Evolutionary conservation across 1,139 yeast species (phyloP), one percentile per base, ranked within the genome.

Genomic region (Candida labiduridarum): DNA sequence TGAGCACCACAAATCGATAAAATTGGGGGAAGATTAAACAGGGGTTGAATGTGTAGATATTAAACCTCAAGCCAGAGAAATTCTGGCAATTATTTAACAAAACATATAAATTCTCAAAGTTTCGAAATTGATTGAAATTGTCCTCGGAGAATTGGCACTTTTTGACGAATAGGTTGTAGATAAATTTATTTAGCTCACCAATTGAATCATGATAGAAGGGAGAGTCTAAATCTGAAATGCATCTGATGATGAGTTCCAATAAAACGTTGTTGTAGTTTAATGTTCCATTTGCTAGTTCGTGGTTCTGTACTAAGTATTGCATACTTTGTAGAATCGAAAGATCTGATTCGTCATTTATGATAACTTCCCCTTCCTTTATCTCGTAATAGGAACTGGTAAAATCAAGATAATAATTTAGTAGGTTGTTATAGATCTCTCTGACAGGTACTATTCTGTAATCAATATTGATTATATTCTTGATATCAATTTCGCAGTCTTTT

Each of bases 1-100:
- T 29, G 6, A 27, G 3, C 5, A 49, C 34, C 12, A 47, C 34
- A 39, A 55, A 56, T 12, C 56, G 49, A 52, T 68, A 66, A 52
- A 68, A 67, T 19, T 50, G 46, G 2, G 70, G 71, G 50, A 66
- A 69, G 43, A 66, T 47, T 15, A 68, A 52, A 14, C 58, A 59
- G 2, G 72, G 71, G 16, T 64, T 61, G 19, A 59, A 57, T 1
- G 70, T 63, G 30, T 59, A 60, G 31, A 57, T 50, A 25, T 56
- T 56, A 30, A 56, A 51, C 19, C 52, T 53, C n/a, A 56, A 42
- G 15, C 42, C 47, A 14, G 47, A 27, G 44, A 56, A 59, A 36
- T 52, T 53, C n/a, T 25, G 38, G n/a, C 53, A 47, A 12, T 49
- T 41, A 33, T 53, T 50, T 9, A 57, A 38, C 19, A 59, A 55